These are phyloP conservation scores for Salpingoeca rosetta DNA, from an alignment of 78 protist genomes.

Conservation along the genomic window DNA sequence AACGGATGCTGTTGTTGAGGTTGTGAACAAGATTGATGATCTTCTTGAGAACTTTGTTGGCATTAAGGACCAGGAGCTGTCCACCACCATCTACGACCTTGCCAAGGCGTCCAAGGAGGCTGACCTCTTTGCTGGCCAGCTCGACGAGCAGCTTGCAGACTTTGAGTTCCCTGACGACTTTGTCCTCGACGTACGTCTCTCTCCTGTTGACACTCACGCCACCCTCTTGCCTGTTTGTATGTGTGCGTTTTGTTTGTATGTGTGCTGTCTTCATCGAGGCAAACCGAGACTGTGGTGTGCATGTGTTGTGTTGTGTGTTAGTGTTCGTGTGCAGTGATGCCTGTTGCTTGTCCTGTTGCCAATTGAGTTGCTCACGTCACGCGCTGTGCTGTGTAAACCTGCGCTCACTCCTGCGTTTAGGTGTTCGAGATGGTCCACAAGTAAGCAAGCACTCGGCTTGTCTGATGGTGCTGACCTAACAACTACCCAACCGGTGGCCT, in stretches of 20 bases:
- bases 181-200: neutral
- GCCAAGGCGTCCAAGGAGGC: neutral
- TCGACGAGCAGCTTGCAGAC: neutral
- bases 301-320: too few relatives aligned
- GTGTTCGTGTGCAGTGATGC: too few relatives aligned
- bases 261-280: too few relatives aligned
- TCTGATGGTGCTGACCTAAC: neutral
- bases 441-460: neutral
- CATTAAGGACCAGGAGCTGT: neutral
- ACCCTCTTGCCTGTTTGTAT: too few relatives aligned
- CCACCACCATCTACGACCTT: neutral
- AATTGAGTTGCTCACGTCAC: too few relatives aligned
- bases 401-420: too few relatives aligned
- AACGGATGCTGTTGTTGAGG: neutral
- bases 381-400: too few relatives aligned
- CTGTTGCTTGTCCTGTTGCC: too few relatives aligned
- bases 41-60: slow-evolving; percentile 14
- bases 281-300: too few relatives aligned
- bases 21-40: neutral
- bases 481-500: neutral
- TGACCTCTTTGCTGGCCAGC: neutral
- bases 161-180: slow-evolving; percentile 12
- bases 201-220: too few relatives aligned
- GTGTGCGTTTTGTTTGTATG: too few relatives aligned
- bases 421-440: neutral